A percentile compares a stretch with the other conserved stretches of the same genome.
Evolutionary conservation across 176 grass and related monocot species (phyloP).

Genomic region (Alopecurus myosuroides): DNA sequence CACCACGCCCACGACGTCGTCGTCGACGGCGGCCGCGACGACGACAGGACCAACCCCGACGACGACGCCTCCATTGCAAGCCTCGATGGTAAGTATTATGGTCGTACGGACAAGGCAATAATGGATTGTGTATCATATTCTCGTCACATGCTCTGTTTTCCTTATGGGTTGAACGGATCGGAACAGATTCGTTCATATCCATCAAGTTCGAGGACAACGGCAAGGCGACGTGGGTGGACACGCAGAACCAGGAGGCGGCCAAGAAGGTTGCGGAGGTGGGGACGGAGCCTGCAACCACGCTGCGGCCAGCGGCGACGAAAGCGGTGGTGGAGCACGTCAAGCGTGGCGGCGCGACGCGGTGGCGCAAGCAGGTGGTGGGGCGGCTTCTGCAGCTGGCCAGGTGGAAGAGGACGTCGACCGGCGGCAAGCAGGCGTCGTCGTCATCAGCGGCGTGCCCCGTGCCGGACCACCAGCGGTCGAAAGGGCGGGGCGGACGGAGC

Average conservation of each 20-base stretch:
- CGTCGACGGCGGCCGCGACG: background rate
- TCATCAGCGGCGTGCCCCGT: constrained; percentile 30
- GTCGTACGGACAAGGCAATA: background rate
- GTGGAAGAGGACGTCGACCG: constrained; percentile 57
- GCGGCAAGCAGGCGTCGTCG: constrained; percentile 19
- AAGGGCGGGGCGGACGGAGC: constrained; percentile 38
- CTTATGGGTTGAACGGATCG: background rate
- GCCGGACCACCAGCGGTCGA: constrained; percentile 20
- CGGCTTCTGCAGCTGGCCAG: constrained; percentile 64
- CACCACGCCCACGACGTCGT: constrained; percentile 2
- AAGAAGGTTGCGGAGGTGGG: background rate
- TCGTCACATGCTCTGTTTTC: background rate
- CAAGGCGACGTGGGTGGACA: constrained; percentile 57
- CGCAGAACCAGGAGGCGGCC: background rate
- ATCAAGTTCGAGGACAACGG: constrained; percentile 99
- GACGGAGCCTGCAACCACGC: background rate
- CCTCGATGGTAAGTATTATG: constrained; percentile 47
- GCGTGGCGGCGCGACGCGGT: constrained; percentile 46
- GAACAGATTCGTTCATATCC: constrained; percentile 84
- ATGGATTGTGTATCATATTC: background rate
- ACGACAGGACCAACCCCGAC: background rate
- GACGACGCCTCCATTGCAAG: constrained; percentile 45
- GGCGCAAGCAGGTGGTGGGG: constrained; percentile 66
- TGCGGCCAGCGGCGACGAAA: background rate
- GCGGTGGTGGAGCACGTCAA: constrained; percentile 52